Conservation (phyloP, 2,329 filamentous ascomycete genomes). For the Fusarium abutilonis region DNA sequence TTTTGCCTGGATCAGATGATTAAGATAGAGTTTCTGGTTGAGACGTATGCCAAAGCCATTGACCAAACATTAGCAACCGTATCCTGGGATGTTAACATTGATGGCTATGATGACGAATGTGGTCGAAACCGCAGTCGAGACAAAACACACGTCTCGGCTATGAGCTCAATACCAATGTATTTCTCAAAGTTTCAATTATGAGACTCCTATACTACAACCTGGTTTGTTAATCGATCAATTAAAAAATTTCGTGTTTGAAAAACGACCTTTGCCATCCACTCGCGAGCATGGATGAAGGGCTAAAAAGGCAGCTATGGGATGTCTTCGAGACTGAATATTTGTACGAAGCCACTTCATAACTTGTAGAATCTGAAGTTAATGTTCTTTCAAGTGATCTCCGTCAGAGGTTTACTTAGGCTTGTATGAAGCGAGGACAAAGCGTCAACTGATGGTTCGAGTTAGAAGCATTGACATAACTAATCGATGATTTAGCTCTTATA, state of each 20-base stretch:
- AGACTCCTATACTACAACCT: constrained; percentile 6
- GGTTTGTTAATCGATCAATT: constrained; percentile 28
- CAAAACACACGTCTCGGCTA: too few species aligned
- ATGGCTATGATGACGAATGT: constrained; percentile 40
- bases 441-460: too few species aligned
- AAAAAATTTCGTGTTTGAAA: constrained; percentile 35
- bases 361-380: background rate
- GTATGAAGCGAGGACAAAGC: background rate
- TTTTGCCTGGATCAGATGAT: constrained; percentile 38
- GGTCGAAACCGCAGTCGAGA: too few species aligned
- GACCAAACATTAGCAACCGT: constrained; percentile 39
- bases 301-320: constrained; percentile 28
- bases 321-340: constrained; percentile 16
- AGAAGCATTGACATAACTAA: too few species aligned
- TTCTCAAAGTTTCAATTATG: constrained; percentile 42
- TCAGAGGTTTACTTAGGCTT: constrained; percentile 1
- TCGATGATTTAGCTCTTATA: too few species aligned
- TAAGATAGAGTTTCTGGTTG: constrained; percentile 12
- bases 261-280: constrained; percentile 44
- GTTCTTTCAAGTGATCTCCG: background rate
- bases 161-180: too few species aligned
- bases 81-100: constrained; percentile 38
- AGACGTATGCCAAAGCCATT: constrained; percentile 23
- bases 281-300: constrained; percentile 18
- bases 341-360: background rate